phyloP scores from a whole-genome alignment of 306 rosid species.

The Pyrus pyrifolia region DNA sequence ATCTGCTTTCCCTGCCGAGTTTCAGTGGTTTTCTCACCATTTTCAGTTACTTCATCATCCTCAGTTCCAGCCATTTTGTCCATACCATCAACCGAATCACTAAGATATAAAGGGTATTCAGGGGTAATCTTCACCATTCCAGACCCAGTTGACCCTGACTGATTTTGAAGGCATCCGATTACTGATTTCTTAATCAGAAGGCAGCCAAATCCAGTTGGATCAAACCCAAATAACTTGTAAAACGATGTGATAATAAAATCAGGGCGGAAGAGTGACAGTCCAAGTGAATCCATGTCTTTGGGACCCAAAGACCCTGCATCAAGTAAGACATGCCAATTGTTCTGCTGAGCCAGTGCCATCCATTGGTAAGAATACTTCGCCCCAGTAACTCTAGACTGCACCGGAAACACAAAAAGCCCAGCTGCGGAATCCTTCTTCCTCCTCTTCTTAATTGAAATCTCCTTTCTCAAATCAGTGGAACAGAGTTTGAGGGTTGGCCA shows the following conservation, averaged over 20 bases:
- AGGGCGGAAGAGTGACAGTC: conserved; percentile 86
- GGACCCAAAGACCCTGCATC: conserved; percentile 99
- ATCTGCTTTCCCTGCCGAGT: conserved; percentile 52
- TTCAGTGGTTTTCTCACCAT: conserved; percentile 53
- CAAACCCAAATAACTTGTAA: conserved; percentile 88
- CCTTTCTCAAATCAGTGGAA: conserved; percentile 85
- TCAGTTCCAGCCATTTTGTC: conserved; percentile 59
- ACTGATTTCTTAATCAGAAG: conserved; percentile 88
- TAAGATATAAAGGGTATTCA: conserved; percentile 74
- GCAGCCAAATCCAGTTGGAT: conserved; percentile 96
- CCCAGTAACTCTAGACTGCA: conserved; percentile 36
- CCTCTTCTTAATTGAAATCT: conserved; percentile 48
- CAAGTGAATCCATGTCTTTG: conserved; percentile 98
- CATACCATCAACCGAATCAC: conserved; percentile 78
- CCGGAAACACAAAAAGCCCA: conserved; percentile 36
- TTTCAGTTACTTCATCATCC: conserved; percentile 41
- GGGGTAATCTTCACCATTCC: conserved; percentile 98
- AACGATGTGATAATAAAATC: conserved; percentile 91
- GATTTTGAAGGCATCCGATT: conserved; percentile 80
- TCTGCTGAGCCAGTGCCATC: conserved; percentile 98
- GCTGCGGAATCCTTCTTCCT: conserved; percentile 28
- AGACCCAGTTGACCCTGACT: conserved; percentile 80
- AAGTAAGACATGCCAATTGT: conserved; percentile 92
- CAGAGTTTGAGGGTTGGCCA: conserved; percentile 94
- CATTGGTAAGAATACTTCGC: conserved; percentile 87